Conservation (phyloP, 306 rosid species). For the Cicer pinnatifidum region DNA sequence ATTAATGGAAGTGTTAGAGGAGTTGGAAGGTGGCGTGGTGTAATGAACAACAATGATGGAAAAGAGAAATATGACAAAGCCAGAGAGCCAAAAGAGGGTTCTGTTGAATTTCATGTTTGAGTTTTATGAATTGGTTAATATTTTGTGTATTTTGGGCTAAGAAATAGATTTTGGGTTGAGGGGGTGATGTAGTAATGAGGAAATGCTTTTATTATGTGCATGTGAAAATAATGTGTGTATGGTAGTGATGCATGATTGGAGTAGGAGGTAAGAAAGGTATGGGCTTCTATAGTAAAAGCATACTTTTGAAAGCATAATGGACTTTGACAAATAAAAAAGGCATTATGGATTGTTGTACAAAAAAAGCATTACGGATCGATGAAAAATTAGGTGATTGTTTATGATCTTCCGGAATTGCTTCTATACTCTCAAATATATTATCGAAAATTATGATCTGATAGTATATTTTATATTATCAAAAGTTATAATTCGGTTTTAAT, state of each 20-base stretch:
- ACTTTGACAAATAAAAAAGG: background rate
- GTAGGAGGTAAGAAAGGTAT: slow-evolving; percentile 62
- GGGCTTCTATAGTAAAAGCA: slow-evolving; percentile 20
- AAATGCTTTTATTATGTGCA: slow-evolving; percentile 41
- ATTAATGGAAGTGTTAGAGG: slow-evolving; percentile 6
- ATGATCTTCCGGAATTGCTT: too few species aligned
- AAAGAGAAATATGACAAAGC: slow-evolving; percentile 54
- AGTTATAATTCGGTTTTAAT: too few species aligned
- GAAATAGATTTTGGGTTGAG: slow-evolving; percentile 38
- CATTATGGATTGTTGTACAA: background rate
- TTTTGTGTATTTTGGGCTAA: slow-evolving; percentile 37
- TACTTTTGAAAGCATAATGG: slow-evolving; percentile 43
- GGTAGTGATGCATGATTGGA: slow-evolving; percentile 46
- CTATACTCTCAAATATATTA: too few species aligned
- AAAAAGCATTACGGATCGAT: slow-evolving; percentile 24
- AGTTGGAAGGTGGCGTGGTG: slow-evolving; percentile 37
- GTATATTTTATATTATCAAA: too few species aligned
- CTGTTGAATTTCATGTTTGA: slow-evolving; percentile 55
- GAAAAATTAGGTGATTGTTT: background rate
- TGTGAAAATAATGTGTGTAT: slow-evolving; percentile 32
- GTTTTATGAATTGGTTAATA: slow-evolving; percentile 15
- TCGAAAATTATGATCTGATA: too few species aligned
- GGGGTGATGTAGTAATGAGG: background rate
- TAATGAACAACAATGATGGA: slow-evolving; percentile 45
- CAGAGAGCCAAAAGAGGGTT: slow-evolving; percentile 56